Evolutionary conservation across 2,329 filamentous ascomycete species (phyloP).

Genomic region (Pseudopithomyces maydicus): DNA sequence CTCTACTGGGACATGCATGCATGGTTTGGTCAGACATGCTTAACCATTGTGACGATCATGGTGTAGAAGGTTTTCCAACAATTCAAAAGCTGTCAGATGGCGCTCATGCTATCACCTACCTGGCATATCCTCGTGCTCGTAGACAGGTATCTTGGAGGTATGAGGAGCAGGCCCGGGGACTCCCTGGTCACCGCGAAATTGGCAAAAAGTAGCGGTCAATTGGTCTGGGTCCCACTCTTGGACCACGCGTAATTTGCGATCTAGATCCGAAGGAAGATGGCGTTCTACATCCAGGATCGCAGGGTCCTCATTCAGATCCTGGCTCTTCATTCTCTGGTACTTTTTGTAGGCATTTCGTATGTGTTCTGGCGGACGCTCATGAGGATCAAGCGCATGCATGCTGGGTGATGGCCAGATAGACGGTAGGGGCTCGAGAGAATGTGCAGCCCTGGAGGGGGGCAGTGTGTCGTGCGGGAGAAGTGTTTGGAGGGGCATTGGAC

Average conservation of each 20-base stretch:
- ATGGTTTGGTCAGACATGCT: too few species aligned
- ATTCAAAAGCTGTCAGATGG: not conserved
- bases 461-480: not conserved
- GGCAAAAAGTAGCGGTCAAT: slow-evolving; percentile 27
- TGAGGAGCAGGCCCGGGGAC: not conserved
- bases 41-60: too few species aligned
- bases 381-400: slow-evolving; percentile 65
- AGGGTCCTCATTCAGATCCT: slow-evolving; percentile 56
- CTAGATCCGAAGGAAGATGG: slow-evolving; percentile 32
- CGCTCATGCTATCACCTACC: slow-evolving; percentile 55
- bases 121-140: slow-evolving; percentile 69
- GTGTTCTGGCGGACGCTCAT: slow-evolving; percentile 74
- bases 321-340: slow-evolving; percentile 64
- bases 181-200: slow-evolving; percentile 25
- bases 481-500: not conserved
- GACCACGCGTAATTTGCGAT: slow-evolving; percentile 28
- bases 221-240: slow-evolving; percentile 20
- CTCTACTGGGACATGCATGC: too few species aligned
- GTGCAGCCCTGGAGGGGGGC: too few species aligned
- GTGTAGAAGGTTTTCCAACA: too few species aligned
- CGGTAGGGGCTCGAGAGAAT: too few species aligned
- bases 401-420: not conserved
- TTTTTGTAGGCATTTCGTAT: slow-evolving; percentile 77
- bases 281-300: slow-evolving; percentile 49
- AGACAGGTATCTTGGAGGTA: slow-evolving; percentile 48